phyloP scores from a whole-genome alignment of 306 rosid species.

The Begonia masoniana region DNA sequence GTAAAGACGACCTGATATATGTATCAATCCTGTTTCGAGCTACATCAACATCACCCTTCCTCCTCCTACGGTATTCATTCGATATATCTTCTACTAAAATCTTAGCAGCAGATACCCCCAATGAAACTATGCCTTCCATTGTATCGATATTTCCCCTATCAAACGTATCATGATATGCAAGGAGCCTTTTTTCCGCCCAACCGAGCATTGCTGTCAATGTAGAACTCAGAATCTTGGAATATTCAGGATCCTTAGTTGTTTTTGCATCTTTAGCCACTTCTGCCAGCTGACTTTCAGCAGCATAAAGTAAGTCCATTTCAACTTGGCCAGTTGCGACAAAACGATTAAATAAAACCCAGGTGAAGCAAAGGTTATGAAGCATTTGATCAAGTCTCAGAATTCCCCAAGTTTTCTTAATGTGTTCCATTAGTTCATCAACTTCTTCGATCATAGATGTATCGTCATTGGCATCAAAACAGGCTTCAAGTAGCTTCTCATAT shows the following conservation, averaged over 20 bases:
- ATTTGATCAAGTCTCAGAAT: slow-evolving; percentile 83
- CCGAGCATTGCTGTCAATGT: slow-evolving; percentile 82
- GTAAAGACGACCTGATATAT: slow-evolving; percentile 85
- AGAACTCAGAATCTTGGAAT: slow-evolving; percentile 76
- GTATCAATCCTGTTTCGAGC: slow-evolving; percentile 89
- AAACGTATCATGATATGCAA: slow-evolving; percentile 96
- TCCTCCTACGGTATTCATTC: slow-evolving; percentile 83
- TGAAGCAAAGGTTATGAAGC: slow-evolving; percentile 81
- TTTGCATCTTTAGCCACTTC: slow-evolving; percentile 95
- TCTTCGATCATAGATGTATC: slow-evolving; percentile 75
- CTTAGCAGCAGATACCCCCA: slow-evolving; percentile 90
- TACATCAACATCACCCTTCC: slow-evolving; percentile 78
- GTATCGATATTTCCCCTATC: slow-evolving; percentile 61
- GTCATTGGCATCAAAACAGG: slow-evolving; percentile 70
- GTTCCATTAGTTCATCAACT: slow-evolving; percentile 91
- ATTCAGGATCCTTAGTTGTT: slow-evolving; percentile 72
- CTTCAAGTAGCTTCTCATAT: slow-evolving; percentile 71
- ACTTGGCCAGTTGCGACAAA: slow-evolving; percentile 85
- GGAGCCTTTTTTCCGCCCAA: slow-evolving; percentile 97
- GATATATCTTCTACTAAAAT: slow-evolving; percentile 89
- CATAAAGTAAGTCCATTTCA: slow-evolving; percentile 63
- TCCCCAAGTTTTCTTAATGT: slow-evolving; percentile 95
- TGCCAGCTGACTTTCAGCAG: slow-evolving; percentile 65
- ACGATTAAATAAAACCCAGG: slow-evolving; percentile 93
- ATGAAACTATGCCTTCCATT: slow-evolving; percentile 86